Conservation (phyloP, 345 rosid genomes). For the Populus davidiana region DNA sequence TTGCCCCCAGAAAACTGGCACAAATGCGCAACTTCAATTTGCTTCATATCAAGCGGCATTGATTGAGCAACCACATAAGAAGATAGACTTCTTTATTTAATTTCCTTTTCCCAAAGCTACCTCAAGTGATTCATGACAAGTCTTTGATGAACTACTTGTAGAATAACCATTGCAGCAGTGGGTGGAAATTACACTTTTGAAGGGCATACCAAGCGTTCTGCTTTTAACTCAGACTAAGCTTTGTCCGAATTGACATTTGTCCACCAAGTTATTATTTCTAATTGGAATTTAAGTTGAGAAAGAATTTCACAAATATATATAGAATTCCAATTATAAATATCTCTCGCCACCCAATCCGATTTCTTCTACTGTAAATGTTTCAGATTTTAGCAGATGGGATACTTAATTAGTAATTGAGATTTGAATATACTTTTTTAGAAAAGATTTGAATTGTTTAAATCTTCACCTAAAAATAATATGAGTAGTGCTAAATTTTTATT, state of each 20-base stretch:
- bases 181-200: not conserved
- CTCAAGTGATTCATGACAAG: not conserved
- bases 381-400: no score
- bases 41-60: not conserved
- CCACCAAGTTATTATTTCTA: not conserved
- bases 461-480: no score
- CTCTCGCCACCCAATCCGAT: no score
- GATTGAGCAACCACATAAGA: not conserved
- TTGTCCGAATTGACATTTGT: not conserved
- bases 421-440: no score
- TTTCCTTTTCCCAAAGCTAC: not conserved
- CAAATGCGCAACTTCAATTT: not conserved
- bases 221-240: not conserved
- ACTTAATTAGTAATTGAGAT: no score
- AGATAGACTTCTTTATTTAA: not conserved
- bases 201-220: not conserved
- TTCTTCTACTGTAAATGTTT: no score
- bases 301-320: no score
- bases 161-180: not conserved
- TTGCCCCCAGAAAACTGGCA: constrained; percentile 16
- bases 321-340: no score
- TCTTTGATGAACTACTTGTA: not conserved
- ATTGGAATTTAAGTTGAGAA: not conserved
- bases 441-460: no score
- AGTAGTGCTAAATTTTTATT: no score